Conservation (phyloP, 768 basidiomycete species). For the Russula foetens region DNA sequence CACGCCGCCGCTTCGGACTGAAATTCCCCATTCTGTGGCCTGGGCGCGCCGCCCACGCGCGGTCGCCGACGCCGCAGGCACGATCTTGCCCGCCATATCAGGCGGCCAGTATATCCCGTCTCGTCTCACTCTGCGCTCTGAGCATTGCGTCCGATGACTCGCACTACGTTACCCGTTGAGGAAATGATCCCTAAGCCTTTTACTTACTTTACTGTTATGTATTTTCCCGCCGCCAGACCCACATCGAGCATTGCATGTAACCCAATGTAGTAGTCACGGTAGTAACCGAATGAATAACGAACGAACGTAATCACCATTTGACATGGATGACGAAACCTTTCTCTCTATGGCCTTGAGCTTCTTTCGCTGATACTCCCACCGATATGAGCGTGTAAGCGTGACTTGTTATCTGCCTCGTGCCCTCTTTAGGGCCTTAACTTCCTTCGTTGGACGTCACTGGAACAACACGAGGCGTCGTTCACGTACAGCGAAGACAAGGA, state of each 20-base stretch:
- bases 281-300: conserved; percentile 9
- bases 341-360: neutral
- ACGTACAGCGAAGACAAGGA: conserved; percentile 15
- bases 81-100: neutral
- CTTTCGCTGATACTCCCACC: conserved; percentile 15
- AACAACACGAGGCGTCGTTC: conserved; percentile 5
- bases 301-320: conserved; percentile 6
- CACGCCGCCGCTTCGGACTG: conserved; percentile 5
- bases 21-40: neutral
- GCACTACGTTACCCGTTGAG: conserved; percentile 1
- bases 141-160: conserved; percentile 1
- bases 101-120: neutral
- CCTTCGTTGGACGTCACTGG: conserved; percentile 8
- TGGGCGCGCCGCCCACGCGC: conserved; percentile 11
- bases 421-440: conserved; percentile 9
- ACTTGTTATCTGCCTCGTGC: conserved; percentile 14
- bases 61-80: conserved; percentile 1
- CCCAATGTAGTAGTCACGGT: conserved; percentile 15
- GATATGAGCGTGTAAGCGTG: conserved; percentile 15
- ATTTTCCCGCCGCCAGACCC: neutral
- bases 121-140: neutral
- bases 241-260: conserved; percentile 1
- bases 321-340: conserved; percentile 9
- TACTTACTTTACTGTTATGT: conserved; percentile 15
- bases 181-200: neutral